Evolutionary conservation across 768 basidiomycete genomes (phyloP).

Genomic region (Suillus ampliporus): DNA sequence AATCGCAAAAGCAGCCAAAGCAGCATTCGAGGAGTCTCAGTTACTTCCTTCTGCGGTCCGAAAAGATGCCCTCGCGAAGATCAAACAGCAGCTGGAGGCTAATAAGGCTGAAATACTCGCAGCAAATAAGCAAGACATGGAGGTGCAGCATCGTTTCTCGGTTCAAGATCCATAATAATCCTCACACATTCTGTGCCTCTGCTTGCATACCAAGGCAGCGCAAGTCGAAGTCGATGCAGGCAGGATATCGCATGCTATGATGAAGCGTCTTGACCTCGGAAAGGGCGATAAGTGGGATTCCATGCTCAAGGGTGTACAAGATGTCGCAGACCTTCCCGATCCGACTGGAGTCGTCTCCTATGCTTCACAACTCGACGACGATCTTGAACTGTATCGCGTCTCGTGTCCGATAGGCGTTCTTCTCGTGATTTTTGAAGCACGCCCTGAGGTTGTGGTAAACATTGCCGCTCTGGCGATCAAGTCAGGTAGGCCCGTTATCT

Average conservation of each 20-base stretch:
- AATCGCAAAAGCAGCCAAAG: constrained; percentile 81
- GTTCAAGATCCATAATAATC: background rate
- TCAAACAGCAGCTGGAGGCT: constrained; percentile 67
- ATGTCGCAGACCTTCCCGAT: constrained; percentile 85
- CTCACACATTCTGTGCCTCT: background rate
- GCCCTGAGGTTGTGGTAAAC: constrained; percentile 97
- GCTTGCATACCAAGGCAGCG: constrained; percentile 61
- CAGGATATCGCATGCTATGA: constrained; percentile 78
- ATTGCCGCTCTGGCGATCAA: constrained; percentile 96
- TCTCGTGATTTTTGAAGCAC: constrained; percentile 95
- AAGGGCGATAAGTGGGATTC: constrained; percentile 90
- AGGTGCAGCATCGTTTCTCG: constrained; percentile 48
- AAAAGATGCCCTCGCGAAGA: constrained; percentile 70
- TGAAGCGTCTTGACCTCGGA: constrained; percentile 85
- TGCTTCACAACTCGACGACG: constrained; percentile 88
- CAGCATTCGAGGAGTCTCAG: constrained; percentile 88
- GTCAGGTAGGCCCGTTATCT: constrained; percentile 65
- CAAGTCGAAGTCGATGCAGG: constrained; percentile 80
- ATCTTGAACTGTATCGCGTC: constrained; percentile 87
- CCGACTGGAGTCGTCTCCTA: constrained; percentile 89
- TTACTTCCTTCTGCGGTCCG: constrained; percentile 73
- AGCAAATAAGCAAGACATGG: constrained; percentile 84
- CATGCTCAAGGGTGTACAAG: constrained; percentile 88
- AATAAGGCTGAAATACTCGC: constrained; percentile 72
- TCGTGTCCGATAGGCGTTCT: constrained; percentile 97